These are phyloP conservation scores for Kazachstania sp. DNA, from an alignment of 1,139 yeast genomes.

Conservation along the genomic window DNA sequence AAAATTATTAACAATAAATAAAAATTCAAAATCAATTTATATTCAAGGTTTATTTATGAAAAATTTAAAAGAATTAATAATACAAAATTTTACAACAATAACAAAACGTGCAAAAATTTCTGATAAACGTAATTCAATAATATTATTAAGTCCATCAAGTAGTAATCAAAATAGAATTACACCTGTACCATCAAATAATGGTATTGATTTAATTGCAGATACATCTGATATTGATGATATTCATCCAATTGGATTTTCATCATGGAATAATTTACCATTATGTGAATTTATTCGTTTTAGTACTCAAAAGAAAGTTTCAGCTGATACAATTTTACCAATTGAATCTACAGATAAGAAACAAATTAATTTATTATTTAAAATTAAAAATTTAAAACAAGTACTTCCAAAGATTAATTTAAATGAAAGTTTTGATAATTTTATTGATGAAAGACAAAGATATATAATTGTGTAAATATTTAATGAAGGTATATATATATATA, in stretches of 20 bases:
- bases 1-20: conserved; percentile 11
- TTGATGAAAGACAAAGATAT: conserved; percentile 19
- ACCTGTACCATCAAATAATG: neutral
- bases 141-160: conserved; percentile 5
- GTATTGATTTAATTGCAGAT: neutral
- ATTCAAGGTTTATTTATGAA: conserved; percentile 22
- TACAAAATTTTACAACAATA: conserved; percentile 8
- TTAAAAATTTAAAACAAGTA: conserved; percentile 12
- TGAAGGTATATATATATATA: too few relatives aligned
- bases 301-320: neutral
- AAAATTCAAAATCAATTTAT: conserved; percentile 8
- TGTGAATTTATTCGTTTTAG: conserved; percentile 10
- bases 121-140: conserved; percentile 6
- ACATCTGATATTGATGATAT: conserved; percentile 10
- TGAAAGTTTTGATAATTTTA: conserved; percentile 17
- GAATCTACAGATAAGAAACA: conserved; percentile 3
- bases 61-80: conserved; percentile 11
- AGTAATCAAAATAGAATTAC: conserved; percentile 4
- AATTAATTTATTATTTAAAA: conserved; percentile 12
- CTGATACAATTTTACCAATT: neutral
- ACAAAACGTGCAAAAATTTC: conserved; percentile 3
- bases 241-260: conserved; percentile 18
- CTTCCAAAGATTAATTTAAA: conserved; percentile 15
- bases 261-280: conserved; percentile 20
- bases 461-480: conserved; percentile 13